Percentiles rank a stretch among this genome's conserved stretches.
Conservation (phyloP, 805 yeast species). For the Yamadazyma tumulicola region DNA sequence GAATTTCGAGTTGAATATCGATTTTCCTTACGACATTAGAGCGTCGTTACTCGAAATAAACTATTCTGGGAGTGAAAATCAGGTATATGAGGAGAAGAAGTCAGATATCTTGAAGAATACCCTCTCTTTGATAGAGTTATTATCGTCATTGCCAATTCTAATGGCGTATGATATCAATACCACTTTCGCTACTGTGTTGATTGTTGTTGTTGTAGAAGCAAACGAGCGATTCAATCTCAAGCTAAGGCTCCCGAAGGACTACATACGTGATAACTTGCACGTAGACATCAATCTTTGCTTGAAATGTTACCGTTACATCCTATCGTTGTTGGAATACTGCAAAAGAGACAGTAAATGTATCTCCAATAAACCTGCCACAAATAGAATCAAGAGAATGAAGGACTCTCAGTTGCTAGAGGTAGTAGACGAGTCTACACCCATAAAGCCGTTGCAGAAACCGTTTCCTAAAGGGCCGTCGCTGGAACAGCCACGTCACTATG, state of each 20-base stretch:
- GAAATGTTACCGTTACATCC: constrained; percentile 25
- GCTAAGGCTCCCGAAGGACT: constrained; percentile 19
- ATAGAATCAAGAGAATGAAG: constrained; percentile 15
- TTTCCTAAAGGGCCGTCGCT: not conserved
- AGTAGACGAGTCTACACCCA: constrained; percentile 2
- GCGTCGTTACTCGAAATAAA: constrained; percentile 12
- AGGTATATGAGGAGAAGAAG: constrained; percentile 14
- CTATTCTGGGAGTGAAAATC: constrained; percentile 1
- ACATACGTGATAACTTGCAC: constrained; percentile 13
- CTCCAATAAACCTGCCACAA: constrained; percentile 22
- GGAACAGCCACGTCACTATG: not conserved
- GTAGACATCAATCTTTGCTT: constrained; percentile 16
- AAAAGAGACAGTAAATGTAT: constrained; percentile 19
- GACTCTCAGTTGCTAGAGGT: constrained; percentile 7
- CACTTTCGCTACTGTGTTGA: constrained; percentile 28
- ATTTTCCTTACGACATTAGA: constrained; percentile 35
- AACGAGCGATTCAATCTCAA: constrained; percentile 14
- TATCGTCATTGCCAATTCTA: constrained; percentile 36
- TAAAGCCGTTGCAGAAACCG: not conserved
- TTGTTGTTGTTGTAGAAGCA: constrained; percentile 22
- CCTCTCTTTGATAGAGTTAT: constrained; percentile 32
- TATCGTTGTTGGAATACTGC: constrained; percentile 19
- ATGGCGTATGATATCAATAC: constrained; percentile 32
- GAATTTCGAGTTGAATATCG: constrained; percentile 37
- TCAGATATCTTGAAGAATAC: constrained; percentile 23